Evolutionary conservation across 2,329 filamentous ascomycete species (phyloP).

Genomic region (Clarireedia paspali): DNA sequence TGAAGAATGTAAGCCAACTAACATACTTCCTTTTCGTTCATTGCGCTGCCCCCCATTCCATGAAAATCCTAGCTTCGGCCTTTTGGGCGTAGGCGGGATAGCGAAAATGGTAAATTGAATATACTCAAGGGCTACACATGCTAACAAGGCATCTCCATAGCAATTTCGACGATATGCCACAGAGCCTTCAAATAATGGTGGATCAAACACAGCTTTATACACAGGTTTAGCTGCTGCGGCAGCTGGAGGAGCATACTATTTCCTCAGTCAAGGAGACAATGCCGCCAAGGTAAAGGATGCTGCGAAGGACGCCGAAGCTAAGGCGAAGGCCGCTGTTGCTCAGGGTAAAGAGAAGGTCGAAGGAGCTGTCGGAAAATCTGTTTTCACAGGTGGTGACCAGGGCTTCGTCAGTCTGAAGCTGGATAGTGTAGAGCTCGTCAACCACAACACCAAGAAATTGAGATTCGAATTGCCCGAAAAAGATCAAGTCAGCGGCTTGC

Average conservation of each 20-base stretch:
- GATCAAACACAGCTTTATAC: slow-evolving; percentile 53
- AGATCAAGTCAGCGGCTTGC: slow-evolving; percentile 76
- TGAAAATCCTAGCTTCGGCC: no score
- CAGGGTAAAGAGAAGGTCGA: slow-evolving; percentile 23
- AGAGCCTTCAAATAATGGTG: slow-evolving; percentile 34
- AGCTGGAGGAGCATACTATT: slow-evolving; percentile 52
- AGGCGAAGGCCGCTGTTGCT: slow-evolving; percentile 37
- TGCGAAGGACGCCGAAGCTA: slow-evolving; percentile 50
- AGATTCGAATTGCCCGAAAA: slow-evolving; percentile 80
- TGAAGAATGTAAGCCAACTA: slow-evolving; percentile 50
- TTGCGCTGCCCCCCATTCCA: background rate
- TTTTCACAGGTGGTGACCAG: slow-evolving; percentile 80
- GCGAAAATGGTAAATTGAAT: background rate
- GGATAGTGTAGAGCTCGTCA: slow-evolving; percentile 69
- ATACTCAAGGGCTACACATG: slow-evolving; percentile 1
- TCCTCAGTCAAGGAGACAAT: slow-evolving; percentile 38
- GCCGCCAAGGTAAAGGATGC: slow-evolving; percentile 44
- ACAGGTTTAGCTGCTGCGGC: slow-evolving; percentile 47
- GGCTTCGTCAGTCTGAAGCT: slow-evolving; percentile 80
- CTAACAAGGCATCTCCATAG: slow-evolving; percentile 31
- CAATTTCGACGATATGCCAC: slow-evolving; percentile 69
- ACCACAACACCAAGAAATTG: slow-evolving; percentile 91
- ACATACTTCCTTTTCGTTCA: background rate
- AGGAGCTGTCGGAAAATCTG: slow-evolving; percentile 31
- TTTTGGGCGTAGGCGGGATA: background rate